Percentiles rank a stretch among this genome's conserved stretches.
Conservation (phyloP, 108 stramenopile genomes). For the Cyclostephanos invisitatus region DNA sequence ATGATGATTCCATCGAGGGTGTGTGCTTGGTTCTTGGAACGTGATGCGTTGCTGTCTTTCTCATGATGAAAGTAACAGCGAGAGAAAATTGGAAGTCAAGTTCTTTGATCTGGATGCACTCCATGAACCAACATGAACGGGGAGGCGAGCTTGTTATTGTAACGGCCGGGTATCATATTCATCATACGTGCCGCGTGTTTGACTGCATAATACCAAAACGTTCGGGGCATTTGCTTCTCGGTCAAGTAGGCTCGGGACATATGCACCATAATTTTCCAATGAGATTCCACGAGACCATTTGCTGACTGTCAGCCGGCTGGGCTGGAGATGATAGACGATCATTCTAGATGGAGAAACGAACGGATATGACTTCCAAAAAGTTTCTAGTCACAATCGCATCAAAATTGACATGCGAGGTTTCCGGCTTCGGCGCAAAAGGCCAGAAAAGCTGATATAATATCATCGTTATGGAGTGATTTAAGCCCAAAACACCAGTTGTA, state of each 20-base stretch:
- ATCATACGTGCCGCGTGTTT: not conserved
- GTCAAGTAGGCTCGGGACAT: too few species aligned
- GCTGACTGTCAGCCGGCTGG: not conserved
- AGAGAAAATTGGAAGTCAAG: not conserved
- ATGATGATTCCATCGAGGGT: not conserved
- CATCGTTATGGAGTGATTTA: constrained; percentile 9
- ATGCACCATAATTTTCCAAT: not conserved
- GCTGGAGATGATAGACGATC: too few species aligned
- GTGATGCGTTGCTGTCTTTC: not conserved
- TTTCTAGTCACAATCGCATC: constrained; percentile 24
- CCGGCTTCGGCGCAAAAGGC: constrained; percentile 10
- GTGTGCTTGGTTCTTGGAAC: not conserved
- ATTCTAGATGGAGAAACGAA: too few species aligned
- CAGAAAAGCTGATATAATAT: constrained; percentile 3
- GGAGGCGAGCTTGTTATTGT: not conserved
- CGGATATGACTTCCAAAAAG: not conserved
- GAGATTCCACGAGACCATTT: not conserved
- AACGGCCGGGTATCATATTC: not conserved
- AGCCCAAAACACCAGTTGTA: constrained; percentile 25
- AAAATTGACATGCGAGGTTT: constrained; percentile 3
- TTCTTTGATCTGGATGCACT: not conserved
- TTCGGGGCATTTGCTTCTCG: too few species aligned
- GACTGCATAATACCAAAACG: not conserved
- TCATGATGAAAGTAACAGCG: not conserved
- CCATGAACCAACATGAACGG: not conserved